These are phyloP conservation scores for Elasticomyces elasticus DNA, from an alignment of 495 filamentous ascomycete genomes.

Conservation along the genomic window DNA sequence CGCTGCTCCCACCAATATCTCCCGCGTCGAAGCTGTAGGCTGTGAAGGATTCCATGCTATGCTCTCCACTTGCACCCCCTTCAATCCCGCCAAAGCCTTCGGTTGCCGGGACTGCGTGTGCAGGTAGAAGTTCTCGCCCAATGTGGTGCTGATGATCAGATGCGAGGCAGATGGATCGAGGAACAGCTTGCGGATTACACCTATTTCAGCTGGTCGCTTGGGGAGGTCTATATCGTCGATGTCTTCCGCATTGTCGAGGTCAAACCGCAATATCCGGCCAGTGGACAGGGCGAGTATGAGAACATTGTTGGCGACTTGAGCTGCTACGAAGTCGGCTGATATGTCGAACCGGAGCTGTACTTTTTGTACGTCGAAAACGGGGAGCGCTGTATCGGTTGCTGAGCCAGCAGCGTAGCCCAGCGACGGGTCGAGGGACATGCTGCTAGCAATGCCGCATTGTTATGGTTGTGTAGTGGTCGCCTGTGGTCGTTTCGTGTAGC, in stretches of 20 bases:
- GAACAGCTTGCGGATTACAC: slow-evolving; percentile 88
- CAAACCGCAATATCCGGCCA: slow-evolving; percentile 82
- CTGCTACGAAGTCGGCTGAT: slow-evolving; percentile 87
- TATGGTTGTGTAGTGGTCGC: not conserved
- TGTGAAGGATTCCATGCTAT: slow-evolving; percentile 94
- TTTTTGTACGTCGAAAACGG: slow-evolving; percentile 85
- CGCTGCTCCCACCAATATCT: slow-evolving; percentile 84
- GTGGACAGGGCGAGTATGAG: slow-evolving; percentile 81
- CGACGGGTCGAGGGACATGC: slow-evolving; percentile 23
- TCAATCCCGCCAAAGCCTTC: slow-evolving; percentile 68
- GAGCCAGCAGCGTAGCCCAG: slow-evolving; percentile 50
- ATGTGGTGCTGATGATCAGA: slow-evolving; percentile 78
- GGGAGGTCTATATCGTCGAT: slow-evolving; percentile 98
- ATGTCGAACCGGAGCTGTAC: slow-evolving; percentile 88
- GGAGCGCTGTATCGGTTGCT: slow-evolving; percentile 52
- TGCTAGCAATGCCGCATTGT: not conserved
- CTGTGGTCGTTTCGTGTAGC: not conserved
- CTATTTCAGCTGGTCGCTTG: slow-evolving; percentile 80
- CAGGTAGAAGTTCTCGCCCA: slow-evolving; percentile 94
- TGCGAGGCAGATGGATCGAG: slow-evolving; percentile 94
- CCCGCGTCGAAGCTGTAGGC: slow-evolving; percentile 87
- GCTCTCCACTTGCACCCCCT: slow-evolving; percentile 76
- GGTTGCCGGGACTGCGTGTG: slow-evolving; percentile 88
- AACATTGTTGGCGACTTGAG: slow-evolving; percentile 95
- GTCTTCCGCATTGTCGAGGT: slow-evolving; percentile 84